Base-by-base conservation (phyloP, 345 rosid genomes). In the Eucalyptus sp. region DNA sequence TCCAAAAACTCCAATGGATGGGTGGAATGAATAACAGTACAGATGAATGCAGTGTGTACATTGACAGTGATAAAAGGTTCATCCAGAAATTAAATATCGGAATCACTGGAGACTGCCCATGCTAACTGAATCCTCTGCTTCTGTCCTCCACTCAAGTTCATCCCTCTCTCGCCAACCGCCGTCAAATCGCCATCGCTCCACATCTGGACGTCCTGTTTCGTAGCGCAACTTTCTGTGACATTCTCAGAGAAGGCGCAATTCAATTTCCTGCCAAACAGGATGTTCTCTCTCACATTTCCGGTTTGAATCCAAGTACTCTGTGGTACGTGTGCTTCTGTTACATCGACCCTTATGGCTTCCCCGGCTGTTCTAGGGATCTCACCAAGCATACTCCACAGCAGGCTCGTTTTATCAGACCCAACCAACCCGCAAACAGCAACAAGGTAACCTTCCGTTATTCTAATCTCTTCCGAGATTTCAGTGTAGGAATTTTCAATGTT, bases 301-400 rank as follows among this genome's bases (percentile, higher is more conserved):
- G 97, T 95, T 89, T 94, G 98, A 91, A 94, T 94, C 99, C 99
- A 97, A 64, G 98, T 94, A 54, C 95, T 93, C 89, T 96, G 97
- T 18, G 98, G 94, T 48, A 95, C 96, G 90, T 95, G 95, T 50
- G 98, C 97, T 91, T 92, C 93, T 51, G 88, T 93, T 50, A 96
- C 99, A 71, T 92, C 68, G 13, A 94, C 92, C 89, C 90, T 92
- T 79, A 91, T 92, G 58, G 89, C 94, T 15, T 90, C 94, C 86
- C 97, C 97, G 50, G 95, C 91, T 83, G 90, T 93, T 90, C 92
- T 94, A 9, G 98, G 98, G 58, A 96, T 95, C 91, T 96, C 98
- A 17, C 94, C 96, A n/a, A 96, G 95, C 58, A 97, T 94, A 89
- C 96, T 94, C 86, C 94, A 92, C 29, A 92, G 90, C 18, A 96